These are phyloP conservation scores for Knoxia roxburghii DNA, from an alignment of 257 asterid species.

Conservation along the genomic window DNA sequence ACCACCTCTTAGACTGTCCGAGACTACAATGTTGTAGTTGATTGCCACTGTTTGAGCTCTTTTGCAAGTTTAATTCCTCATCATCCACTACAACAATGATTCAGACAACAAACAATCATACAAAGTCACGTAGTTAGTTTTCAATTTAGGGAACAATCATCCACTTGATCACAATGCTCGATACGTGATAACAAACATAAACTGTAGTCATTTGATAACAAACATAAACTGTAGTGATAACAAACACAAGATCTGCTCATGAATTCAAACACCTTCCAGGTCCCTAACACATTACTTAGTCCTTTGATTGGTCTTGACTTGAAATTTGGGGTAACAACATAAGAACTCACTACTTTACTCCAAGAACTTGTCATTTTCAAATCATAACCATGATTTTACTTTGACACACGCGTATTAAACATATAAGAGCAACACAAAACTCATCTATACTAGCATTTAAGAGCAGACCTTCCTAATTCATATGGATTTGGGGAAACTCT, in stretches of 20 bases:
- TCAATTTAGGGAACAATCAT: background rate
- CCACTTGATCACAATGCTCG: background rate
- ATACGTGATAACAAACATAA: too few relatives aligned
- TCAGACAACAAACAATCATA: background rate
- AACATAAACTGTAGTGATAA: too few relatives aligned
- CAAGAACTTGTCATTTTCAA: background rate
- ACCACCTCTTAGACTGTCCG: conserved; percentile 18
- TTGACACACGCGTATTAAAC: too few relatives aligned
- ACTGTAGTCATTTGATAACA: too few relatives aligned
- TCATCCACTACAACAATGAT: background rate
- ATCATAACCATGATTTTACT: background rate
- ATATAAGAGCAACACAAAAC: too few relatives aligned
- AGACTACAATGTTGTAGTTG: background rate
- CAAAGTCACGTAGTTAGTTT: background rate
- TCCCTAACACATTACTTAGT: background rate
- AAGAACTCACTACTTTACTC: background rate
- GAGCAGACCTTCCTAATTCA: background rate
- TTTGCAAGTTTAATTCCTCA: background rate
- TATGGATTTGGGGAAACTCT: background rate
- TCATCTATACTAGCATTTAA: too few relatives aligned
- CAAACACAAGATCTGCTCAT: background rate
- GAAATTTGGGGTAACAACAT: background rate
- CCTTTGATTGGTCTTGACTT: background rate
- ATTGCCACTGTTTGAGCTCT: background rate
- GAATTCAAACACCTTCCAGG: background rate